phyloP scores from a whole-genome alignment of 1,139 yeast species.

The Casaregolazyma lundiana region DNA sequence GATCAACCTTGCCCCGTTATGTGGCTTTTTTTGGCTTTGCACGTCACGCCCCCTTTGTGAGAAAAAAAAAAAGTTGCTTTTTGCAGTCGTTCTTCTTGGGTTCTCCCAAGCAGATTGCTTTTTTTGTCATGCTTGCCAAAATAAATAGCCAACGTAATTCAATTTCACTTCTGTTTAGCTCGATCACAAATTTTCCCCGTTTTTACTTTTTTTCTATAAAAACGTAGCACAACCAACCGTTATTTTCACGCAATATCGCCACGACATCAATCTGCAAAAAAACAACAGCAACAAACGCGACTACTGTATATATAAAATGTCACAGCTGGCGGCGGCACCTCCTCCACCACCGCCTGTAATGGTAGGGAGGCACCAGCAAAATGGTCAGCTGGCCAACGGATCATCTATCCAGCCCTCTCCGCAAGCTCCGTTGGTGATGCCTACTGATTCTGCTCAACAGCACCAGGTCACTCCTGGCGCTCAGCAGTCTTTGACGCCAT shows the following conservation, averaged over 20 bases:
- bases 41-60: constrained; percentile 1
- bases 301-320: constrained; percentile 5
- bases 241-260: no score
- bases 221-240: background rate
- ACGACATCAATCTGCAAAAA: no score
- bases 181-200: background rate
- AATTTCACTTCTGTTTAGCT: background rate
- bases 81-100: background rate
- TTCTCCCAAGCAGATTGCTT: background rate
- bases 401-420: constrained; percentile 9
- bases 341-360: constrained; percentile 12
- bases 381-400: constrained; percentile 10
- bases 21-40: background rate
- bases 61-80: background rate
- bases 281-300: background rate
- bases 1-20: background rate
- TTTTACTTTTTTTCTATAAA: background rate
- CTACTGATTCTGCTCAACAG: constrained; percentile 4
- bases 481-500: constrained; percentile 40
- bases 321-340: constrained; percentile 14
- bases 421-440: constrained; percentile 7
- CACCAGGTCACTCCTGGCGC: constrained; percentile 16
- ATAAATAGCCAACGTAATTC: background rate
- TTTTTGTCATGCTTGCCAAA: background rate
- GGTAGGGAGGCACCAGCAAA: constrained; percentile 9